A percentile compares a stretch with the other conserved stretches of the same genome.
Evolutionary conservation across 2,329 filamentous ascomycete species (phyloP).

Genomic region (Harringtonia aguacate): DNA sequence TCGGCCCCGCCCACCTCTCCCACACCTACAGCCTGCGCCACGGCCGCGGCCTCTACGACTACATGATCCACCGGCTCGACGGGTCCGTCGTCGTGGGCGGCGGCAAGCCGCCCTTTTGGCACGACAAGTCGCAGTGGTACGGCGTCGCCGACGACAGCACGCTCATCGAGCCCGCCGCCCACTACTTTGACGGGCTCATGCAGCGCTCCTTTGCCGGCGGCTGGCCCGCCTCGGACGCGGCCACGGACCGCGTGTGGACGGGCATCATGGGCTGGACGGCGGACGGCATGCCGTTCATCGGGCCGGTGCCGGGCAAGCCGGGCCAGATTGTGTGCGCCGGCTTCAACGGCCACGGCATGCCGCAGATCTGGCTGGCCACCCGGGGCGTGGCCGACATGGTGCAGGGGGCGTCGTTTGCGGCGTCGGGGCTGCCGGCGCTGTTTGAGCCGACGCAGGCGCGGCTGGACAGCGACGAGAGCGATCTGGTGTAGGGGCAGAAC

Average conservation of each 20-base stretch:
- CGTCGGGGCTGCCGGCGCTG: not conserved
- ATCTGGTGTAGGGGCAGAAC: not conserved
- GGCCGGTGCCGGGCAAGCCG: slow-evolving; percentile 26
- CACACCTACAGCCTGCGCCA: slow-evolving; percentile 15
- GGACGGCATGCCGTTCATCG: slow-evolving; percentile 32
- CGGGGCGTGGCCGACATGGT: slow-evolving; percentile 29
- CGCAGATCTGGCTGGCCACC: slow-evolving; percentile 28
- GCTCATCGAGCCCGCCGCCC: slow-evolving; percentile 28
- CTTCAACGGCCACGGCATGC: no score
- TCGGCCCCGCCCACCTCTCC: no score
- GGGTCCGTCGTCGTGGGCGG: slow-evolving; percentile 30
- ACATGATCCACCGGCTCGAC: slow-evolving; percentile 32
- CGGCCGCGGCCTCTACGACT: slow-evolving; percentile 17
- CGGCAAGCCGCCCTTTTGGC: slow-evolving; percentile 19
- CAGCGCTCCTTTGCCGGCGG: slow-evolving; percentile 33
- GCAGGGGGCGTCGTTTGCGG: not conserved
- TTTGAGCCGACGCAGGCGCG: not conserved
- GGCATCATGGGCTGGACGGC: slow-evolving; percentile 31
- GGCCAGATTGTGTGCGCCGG: slow-evolving; percentile 34
- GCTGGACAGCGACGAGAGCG: not conserved
- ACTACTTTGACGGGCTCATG: slow-evolving; percentile 38
- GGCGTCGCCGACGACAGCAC: slow-evolving; percentile 32
- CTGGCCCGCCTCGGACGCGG: slow-evolving; percentile 32
- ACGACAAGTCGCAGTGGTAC: slow-evolving; percentile 29
- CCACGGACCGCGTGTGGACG: slow-evolving; percentile 22